Evolutionary conservation across 2,329 filamentous ascomycete genomes (phyloP).

Genomic region (Talaromyces sp.): DNA sequence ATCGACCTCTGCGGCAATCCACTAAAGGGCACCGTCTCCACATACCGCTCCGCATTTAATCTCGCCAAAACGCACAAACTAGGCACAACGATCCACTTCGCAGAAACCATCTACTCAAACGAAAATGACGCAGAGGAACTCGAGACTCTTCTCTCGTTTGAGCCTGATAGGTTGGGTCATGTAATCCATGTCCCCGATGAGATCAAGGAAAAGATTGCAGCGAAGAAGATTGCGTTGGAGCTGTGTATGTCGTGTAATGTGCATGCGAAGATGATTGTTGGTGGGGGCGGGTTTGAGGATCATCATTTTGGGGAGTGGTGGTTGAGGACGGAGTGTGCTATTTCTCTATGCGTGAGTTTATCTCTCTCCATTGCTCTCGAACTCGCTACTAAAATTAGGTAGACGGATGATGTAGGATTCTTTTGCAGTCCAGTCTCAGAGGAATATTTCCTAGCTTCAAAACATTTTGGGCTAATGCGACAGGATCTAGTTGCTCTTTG

Average conservation of each 20-base stretch:
- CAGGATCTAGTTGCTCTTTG: slow-evolving; percentile 54
- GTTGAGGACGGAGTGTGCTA: slow-evolving; percentile 53
- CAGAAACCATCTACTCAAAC: slow-evolving; percentile 55
- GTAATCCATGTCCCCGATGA: slow-evolving; percentile 69
- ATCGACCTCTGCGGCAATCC: slow-evolving; percentile 80
- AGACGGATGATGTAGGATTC: slow-evolving; percentile 82
- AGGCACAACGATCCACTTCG: slow-evolving; percentile 72
- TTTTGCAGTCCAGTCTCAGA: slow-evolving; percentile 74
- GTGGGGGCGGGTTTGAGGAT: slow-evolving; percentile 57
- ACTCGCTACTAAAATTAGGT: background rate
- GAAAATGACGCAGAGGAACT: slow-evolving; percentile 62
- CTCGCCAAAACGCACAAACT: slow-evolving; percentile 60
- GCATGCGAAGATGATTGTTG: slow-evolving; percentile 65
- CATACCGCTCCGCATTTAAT: slow-evolving; percentile 51
- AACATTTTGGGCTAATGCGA: slow-evolving; percentile 62
- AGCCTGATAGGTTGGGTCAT: slow-evolving; percentile 69
- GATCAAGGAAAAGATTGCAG: slow-evolving; percentile 56
- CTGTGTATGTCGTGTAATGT: slow-evolving; percentile 80
- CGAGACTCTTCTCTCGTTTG: slow-evolving; percentile 60
- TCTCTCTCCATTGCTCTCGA: background rate
- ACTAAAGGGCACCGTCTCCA: slow-evolving; percentile 56
- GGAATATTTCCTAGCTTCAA: slow-evolving; percentile 70
- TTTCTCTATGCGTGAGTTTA: slow-evolving; percentile 67
- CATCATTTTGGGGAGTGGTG: slow-evolving; percentile 77
- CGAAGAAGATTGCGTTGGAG: slow-evolving; percentile 63